Evolutionary conservation across 2,329 filamentous ascomycete species (phyloP).

Genomic region (Leptographium procerum): DNA sequence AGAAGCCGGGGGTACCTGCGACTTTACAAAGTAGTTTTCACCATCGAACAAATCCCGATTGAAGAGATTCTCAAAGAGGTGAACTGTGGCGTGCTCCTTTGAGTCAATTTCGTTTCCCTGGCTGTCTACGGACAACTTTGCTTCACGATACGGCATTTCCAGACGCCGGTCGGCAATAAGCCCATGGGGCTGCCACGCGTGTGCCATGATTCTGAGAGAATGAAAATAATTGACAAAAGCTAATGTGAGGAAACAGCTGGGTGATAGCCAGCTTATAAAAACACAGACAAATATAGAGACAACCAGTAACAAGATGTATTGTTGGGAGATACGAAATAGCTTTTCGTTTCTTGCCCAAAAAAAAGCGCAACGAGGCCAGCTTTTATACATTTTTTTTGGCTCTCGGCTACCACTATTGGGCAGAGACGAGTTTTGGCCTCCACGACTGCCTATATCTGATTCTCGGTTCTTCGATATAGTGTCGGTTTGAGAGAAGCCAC

Average conservation of each 20-base stretch:
- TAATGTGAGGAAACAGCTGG: background rate
- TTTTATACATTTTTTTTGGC: no score
- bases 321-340: no score
- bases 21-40: background rate
- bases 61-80: background rate
- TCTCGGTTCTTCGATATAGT: background rate
- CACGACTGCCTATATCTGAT: no score
- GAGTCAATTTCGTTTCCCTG: background rate
- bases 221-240: background rate
- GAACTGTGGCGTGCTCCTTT: background rate
- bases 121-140: background rate
- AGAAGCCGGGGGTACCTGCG: background rate
- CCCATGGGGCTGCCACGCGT: background rate
- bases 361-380: no score
- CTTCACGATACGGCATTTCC: background rate
- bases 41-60: background rate
- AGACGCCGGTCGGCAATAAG: background rate
- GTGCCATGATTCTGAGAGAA: background rate
- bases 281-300: no score
- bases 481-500: background rate
- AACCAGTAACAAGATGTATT: no score
- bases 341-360: no score
- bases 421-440: no score
- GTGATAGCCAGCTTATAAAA: background rate
- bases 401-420: no score